Conservation (phyloP, 805 yeast genomes). For the Lachancea lanzarotensis region DNA sequence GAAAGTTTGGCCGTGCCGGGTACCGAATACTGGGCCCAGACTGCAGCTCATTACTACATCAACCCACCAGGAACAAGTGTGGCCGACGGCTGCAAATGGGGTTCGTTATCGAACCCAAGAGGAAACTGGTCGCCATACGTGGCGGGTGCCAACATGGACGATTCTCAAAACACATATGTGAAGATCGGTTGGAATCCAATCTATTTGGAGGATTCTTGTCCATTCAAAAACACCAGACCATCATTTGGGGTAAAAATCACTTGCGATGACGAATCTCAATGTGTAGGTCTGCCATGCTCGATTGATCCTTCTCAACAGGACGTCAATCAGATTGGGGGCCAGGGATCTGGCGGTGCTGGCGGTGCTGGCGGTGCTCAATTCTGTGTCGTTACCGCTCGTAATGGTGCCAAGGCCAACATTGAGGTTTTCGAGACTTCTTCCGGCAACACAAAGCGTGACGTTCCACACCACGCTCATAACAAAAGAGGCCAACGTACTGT, state of each 20-base stretch:
- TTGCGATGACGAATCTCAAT: conserved; percentile 62
- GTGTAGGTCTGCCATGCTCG: conserved; percentile 74
- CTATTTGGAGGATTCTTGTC: conserved; percentile 52
- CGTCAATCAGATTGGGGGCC: conserved; percentile 47
- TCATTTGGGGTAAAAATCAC: conserved; percentile 64
- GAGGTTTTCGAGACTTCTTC: conserved; percentile 50
- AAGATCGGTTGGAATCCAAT: conserved; percentile 91
- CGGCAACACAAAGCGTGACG: conserved; percentile 11
- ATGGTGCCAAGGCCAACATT: conserved; percentile 57
- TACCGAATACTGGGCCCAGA: conserved; percentile 73
- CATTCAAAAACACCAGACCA: conserved; percentile 53
- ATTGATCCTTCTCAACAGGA: conserved; percentile 65
- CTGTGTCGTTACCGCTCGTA: conserved; percentile 75
- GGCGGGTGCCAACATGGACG: conserved; percentile 83
- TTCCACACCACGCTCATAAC: conserved; percentile 6
- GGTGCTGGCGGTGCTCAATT: conserved; percentile 68
- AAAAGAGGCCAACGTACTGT: background rate
- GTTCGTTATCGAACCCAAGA: conserved; percentile 53
- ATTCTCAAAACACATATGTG: conserved; percentile 61
- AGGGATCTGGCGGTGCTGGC: conserved; percentile 40
- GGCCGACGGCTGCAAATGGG: conserved; percentile 81
- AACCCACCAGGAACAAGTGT: conserved; percentile 78
- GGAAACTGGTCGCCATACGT: conserved; percentile 96
- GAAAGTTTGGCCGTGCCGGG: conserved; percentile 76
- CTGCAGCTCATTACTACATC: conserved; percentile 82